phyloP scores from a whole-genome alignment of 2,329 filamentous ascomycete genomes.

The Hymenoscyphus fraxineus region DNA sequence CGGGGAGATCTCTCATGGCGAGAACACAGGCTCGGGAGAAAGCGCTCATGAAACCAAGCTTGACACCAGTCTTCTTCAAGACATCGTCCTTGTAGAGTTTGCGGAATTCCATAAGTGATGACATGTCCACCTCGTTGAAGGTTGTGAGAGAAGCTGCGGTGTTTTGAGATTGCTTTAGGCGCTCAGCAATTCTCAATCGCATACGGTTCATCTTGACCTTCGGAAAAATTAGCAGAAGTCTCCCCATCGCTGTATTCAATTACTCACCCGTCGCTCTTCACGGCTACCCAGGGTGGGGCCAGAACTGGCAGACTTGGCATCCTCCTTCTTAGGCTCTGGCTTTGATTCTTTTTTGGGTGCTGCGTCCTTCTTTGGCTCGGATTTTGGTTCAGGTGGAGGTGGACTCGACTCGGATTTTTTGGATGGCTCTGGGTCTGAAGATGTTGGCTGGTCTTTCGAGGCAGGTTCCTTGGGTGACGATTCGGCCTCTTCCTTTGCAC shows the following conservation, averaged over 20 bases:
- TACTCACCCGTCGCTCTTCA: constrained; percentile 79
- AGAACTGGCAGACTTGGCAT: constrained; percentile 34
- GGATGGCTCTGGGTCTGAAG: constrained; percentile 40
- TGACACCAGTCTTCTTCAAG: constrained; percentile 92
- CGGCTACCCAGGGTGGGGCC: constrained; percentile 61
- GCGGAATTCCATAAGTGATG: constrained; percentile 91
- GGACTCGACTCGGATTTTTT: constrained; percentile 38
- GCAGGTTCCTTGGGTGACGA: constrained; percentile 57
- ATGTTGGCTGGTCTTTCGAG: constrained; percentile 52
- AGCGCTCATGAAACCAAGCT: constrained; percentile 99
- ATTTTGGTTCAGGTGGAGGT: constrained; percentile 38
- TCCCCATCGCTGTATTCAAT: not conserved
- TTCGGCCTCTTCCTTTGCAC: constrained; percentile 45
- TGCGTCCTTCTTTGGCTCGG: constrained; percentile 38
- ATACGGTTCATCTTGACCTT: constrained; percentile 99
- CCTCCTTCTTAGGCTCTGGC: constrained; percentile 35
- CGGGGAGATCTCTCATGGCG: constrained; percentile 92
- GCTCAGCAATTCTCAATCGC: constrained; percentile 94
- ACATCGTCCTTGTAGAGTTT: constrained; percentile 97
- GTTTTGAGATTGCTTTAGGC: constrained; percentile 98
- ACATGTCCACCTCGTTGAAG: constrained; percentile 99
- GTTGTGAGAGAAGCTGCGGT: constrained; percentile 95
- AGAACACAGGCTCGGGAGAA: constrained; percentile 87
- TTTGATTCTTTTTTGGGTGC: constrained; percentile 30
- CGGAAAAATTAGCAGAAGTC: not conserved